Evolutionary conservation across 2,329 filamentous ascomycete species (phyloP).

Genomic region (Epichloe gansuensis): DNA sequence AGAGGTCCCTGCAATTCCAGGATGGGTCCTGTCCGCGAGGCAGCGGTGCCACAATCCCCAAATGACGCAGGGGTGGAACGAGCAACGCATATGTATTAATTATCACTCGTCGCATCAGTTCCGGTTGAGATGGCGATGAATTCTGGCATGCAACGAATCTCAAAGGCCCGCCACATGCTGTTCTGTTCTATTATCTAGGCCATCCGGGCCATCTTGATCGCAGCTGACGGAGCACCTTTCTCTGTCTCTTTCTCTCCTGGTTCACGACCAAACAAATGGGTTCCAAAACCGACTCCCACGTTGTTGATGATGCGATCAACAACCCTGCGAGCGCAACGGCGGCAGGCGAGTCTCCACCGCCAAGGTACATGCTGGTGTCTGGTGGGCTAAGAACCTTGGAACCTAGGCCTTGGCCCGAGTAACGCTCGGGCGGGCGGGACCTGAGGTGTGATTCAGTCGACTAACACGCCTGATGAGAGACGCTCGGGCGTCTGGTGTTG

Average conservation of each 20-base stretch:
- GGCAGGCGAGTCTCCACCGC: not conserved
- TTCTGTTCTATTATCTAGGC: too few species aligned
- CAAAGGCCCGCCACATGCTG: too few species aligned
- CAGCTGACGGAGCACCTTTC: too few species aligned
- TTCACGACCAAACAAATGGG: too few species aligned
- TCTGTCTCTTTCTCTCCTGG: too few species aligned
- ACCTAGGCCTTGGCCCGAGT: not conserved
- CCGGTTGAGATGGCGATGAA: not conserved
- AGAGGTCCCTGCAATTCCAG: constrained; percentile 1
- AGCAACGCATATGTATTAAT: not conserved
- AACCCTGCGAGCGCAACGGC: not conserved
- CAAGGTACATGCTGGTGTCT: not conserved
- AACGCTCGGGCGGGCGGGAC: not conserved
- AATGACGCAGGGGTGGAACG: constrained; percentile 3
- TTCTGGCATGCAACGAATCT: too few species aligned
- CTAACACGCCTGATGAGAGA: too few species aligned
- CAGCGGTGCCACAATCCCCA: constrained; percentile 1
- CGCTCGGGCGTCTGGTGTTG: too few species aligned
- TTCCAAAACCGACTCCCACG: too few species aligned
- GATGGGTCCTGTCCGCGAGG: not conserved
- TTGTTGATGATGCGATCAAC: too few species aligned
- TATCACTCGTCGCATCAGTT: not conserved
- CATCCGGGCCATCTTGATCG: too few species aligned
- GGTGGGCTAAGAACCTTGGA: not conserved
- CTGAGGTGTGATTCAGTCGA: too few species aligned